Evolutionary conservation across 192 early-diverging fungal species (phyloP).

Genomic region (Coemansia sp.): DNA sequence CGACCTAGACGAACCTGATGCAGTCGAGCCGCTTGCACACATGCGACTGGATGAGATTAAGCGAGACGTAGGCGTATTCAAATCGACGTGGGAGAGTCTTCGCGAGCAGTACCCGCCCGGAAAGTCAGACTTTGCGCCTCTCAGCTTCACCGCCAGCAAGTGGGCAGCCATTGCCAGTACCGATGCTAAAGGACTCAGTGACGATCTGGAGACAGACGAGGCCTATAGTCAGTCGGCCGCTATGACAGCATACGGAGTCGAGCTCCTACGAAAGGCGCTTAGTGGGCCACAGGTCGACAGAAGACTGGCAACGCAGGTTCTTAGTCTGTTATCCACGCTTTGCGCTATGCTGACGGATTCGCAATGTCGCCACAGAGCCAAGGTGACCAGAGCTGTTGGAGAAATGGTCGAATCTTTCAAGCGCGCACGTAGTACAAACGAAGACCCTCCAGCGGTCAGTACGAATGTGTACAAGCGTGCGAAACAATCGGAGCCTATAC

Average conservation of each 20-base stretch:
- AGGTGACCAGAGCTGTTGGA: not conserved
- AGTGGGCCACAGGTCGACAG: not conserved
- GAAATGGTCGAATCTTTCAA: not conserved
- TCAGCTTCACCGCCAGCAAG: not conserved
- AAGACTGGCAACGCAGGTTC: not conserved
- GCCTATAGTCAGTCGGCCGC: not conserved
- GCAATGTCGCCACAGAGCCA: not conserved
- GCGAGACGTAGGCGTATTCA: not conserved
- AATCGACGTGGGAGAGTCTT: not conserved
- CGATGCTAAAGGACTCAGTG: not conserved
- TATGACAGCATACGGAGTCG: not conserved
- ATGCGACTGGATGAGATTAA: not conserved
- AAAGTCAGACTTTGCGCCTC: conserved; percentile 1
- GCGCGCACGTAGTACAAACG: not conserved
- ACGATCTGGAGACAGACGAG: not conserved
- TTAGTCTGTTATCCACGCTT: not conserved
- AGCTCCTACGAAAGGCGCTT: not conserved
- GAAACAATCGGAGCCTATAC: not conserved
- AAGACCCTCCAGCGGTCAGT: not conserved
- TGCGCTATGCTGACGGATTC: not conserved
- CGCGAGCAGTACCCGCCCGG: not conserved
- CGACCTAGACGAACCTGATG: not conserved
- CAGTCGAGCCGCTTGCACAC: not conserved
- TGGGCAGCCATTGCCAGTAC: not conserved
- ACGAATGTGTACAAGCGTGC: not conserved